Base-by-base conservation (phyloP, 441 rosid genomes). In the Mallotus repandus region DNA sequence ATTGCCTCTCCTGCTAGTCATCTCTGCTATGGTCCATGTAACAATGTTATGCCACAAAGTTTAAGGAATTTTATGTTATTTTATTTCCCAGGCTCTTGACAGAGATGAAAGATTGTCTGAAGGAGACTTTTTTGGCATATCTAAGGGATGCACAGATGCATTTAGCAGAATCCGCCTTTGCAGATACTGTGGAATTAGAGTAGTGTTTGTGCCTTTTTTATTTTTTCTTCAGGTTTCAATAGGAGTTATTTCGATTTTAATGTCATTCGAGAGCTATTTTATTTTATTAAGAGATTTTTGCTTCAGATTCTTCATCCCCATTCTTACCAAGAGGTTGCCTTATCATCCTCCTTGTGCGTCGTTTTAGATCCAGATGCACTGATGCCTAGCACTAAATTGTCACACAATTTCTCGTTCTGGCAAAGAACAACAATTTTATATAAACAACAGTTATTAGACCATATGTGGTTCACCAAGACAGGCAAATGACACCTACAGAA, bases 81-180 rank as follows among this genome's bases (percentile, higher is more conserved):
- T 9, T 29, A 29, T 29, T 29, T 29, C 32, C 32, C 32, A 6
- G 12, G 29, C 9, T 56, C 14, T 7, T 56, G 56, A 53, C 7
- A 25, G 29, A 25, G 7, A 4, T 3, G 12, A 61, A 13, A 14
- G 13, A 14, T 29, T 18, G 32, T 9, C 32, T 49, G 41, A 14
- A 66, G 19, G 29, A 19, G 25, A 25, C 29, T 25, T 25, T 9
- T 3, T 15, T 38, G 49, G 5, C 8, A 7, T 63, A 9, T n/a
- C n/a, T 41, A 43, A 4, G 7, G 14, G 52, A 60, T 41, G 4
- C 16, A 29, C 50, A 19, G 45, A 63, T 43, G 45, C 25, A 22
- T 43, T n/a, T 63, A 63, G 66, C 25, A 41, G 66, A 4, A 63
- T 63, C 66, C 9, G 52, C 52, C n/a, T 41, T 21, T 29, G 64